Conservation (phyloP, 495 filamentous ascomycete genomes). For the Penicillium silybi region DNA sequence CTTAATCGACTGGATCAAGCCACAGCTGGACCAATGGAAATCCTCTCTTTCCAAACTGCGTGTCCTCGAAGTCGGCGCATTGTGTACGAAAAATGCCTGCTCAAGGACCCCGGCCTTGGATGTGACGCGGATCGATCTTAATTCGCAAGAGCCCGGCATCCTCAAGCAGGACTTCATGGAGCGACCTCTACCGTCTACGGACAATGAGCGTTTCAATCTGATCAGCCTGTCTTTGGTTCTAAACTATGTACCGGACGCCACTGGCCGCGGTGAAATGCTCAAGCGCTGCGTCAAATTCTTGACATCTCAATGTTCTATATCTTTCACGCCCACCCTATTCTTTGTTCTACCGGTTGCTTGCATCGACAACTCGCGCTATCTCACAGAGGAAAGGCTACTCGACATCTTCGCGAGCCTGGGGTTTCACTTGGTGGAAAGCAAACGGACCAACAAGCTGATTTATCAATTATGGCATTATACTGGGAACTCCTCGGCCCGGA, state of each 20-base stretch:
- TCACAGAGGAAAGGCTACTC: constrained; percentile 67
- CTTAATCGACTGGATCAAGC: constrained; percentile 79
- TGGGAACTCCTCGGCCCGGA: constrained; percentile 24
- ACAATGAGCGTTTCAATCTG: constrained; percentile 71
- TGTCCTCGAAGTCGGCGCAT: constrained; percentile 85
- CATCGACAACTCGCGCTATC: constrained; percentile 86
- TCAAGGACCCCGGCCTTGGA: constrained; percentile 65
- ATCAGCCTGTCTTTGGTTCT: constrained; percentile 93
- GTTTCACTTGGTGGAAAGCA: constrained; percentile 60
- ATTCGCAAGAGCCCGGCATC: constrained; percentile 78
- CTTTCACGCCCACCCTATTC: constrained; percentile 71
- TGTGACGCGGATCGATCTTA: constrained; percentile 83
- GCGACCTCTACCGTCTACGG: constrained; percentile 61
- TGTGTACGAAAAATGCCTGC: constrained; percentile 81
- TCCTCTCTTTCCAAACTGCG: constrained; percentile 38
- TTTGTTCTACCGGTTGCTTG: constrained; percentile 88
- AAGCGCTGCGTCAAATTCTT: constrained; percentile 56
- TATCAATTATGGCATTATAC: constrained; percentile 78
- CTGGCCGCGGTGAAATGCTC: constrained; percentile 83
- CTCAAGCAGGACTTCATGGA: constrained; percentile 92
- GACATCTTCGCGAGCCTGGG: constrained; percentile 75
- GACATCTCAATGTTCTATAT: constrained; percentile 28
- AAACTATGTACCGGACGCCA: constrained; percentile 82
- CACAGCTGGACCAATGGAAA: constrained; percentile 30
- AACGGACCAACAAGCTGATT: constrained; percentile 75